A percentile compares a stretch with the other conserved stretches of the same genome.
phyloP scores from a whole-genome alignment of 2,329 filamentous ascomycete species.

The Ceratocystis destructans region DNA sequence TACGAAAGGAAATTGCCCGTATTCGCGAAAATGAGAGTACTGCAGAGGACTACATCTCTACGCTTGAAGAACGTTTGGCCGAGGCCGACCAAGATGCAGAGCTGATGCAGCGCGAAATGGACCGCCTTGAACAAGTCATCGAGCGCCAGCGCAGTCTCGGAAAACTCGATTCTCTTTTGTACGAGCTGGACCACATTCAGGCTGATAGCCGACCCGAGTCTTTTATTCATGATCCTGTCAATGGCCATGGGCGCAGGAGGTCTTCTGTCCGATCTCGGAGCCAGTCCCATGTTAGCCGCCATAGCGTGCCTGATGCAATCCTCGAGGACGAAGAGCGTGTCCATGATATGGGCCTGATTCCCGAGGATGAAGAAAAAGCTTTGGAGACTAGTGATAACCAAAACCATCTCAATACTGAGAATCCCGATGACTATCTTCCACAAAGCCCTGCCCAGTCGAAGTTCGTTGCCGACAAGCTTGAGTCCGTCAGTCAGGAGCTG shows the following conservation, averaged over 20 bases:
- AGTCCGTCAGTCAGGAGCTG: constrained; percentile 80
- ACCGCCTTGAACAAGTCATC: constrained; percentile 84
- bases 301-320: constrained; percentile 43
- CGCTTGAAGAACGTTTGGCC: constrained; percentile 83
- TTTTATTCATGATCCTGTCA: constrained; percentile 10
- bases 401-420: constrained; percentile 12
- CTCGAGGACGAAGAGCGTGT: constrained; percentile 38
- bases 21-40: constrained; percentile 80
- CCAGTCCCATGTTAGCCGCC: constrained; percentile 25
- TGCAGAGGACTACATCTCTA: constrained; percentile 94
- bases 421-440: constrained; percentile 32
- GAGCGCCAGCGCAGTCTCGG: constrained; percentile 90
- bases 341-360: constrained; percentile 23
- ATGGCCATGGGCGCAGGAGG: constrained; percentile 26
- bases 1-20: constrained; percentile 81
- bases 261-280: constrained; percentile 28
- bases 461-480: constrained; percentile 84
- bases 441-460: constrained; percentile 67
- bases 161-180: constrained; percentile 80
- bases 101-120: constrained; percentile 91
- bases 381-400: constrained; percentile 10
- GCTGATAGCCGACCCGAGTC: constrained; percentile 25
- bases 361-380: constrained; percentile 22
- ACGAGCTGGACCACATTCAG: constrained; percentile 67
- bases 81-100: constrained; percentile 94